Evolutionary conservation across 306 rosid species (phyloP), one percentile per base, ranked within the genome.

Genomic region (Sicyos baderoa): DNA sequence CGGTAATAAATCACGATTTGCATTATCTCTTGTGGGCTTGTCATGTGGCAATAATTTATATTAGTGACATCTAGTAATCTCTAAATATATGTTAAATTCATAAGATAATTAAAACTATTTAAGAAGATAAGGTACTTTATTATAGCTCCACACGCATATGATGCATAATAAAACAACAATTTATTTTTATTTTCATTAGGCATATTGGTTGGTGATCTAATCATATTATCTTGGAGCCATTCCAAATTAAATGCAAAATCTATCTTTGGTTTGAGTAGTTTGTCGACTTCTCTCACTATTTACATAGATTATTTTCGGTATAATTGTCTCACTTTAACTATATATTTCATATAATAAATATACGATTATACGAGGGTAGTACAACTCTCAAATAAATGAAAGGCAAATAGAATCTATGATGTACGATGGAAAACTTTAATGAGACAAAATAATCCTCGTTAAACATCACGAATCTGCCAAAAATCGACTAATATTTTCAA

Each of bases 141-240:
- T 29, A 15, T 27, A 56, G 15, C 8, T 54, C 16, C 60, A 55
- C 60, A 22, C 19, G 2, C 1, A 23, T 51, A n/a, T 23, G 63
- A 57, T 57, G 63, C 42, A 57, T 15, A 6, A 14, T 19, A 58
- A 58, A 58, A 58, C 45, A 58, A 58, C 45, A 29, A 15, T 27
- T 32, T 12, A 29, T 27, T 58, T 57, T 25, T 57, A 1, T 57
- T 57, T 57, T 57, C 18, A 25, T 57, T 57, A 12, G 63, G 63
- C 25, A 57, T 57, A 57, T 57, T 57, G 63, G 63, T 37, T 2
- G 18, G 27, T 57, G 63, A 57, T 57, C 42, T 57, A 57, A 57
- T 57, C 63, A 57, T 57, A 57, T 57, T 57, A 27, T 27, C 63
- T 13, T 25, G 3, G 63, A 57, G 40, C 14, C 17, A 23, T 32